phyloP scores from a whole-genome alignment of 75 land plant species.

The Selaginella tamariscina region DNA sequence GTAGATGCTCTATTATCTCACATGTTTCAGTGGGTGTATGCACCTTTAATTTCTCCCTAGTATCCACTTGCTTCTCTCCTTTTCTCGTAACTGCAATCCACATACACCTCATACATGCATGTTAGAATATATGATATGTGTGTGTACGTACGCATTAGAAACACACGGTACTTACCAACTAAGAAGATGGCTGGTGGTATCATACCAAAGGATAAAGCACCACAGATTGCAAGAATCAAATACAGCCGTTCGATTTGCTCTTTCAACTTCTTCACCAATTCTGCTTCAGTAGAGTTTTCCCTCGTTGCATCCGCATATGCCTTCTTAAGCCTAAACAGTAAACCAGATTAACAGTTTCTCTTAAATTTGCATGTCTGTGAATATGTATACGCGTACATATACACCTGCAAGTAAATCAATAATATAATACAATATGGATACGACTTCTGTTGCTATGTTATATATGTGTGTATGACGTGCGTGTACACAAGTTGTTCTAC shows the following conservation, averaged over 20 bases:
- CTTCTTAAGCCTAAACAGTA: not conserved
- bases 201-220: not conserved
- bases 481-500: no score
- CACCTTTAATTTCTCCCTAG: not conserved
- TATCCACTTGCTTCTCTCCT: not conserved
- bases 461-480: no score
- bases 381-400: no score
- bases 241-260: not conserved
- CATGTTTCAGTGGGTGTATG: not conserved
- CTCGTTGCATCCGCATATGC: not conserved
- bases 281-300: not conserved
- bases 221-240: not conserved
- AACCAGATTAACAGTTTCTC: not conserved
- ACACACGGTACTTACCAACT: not conserved
- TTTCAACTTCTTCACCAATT: not conserved
- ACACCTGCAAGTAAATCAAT: no score
- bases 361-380: no score
- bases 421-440: no score
- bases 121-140: not conserved
- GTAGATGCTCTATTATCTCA: not conserved
- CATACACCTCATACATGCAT: not conserved
- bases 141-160: no score
- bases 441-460: no score
- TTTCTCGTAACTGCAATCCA: not conserved
- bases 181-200: not conserved